Evolutionary conservation across 805 yeast species (phyloP).

Genomic region (Phaffomyces opuntiae): DNA sequence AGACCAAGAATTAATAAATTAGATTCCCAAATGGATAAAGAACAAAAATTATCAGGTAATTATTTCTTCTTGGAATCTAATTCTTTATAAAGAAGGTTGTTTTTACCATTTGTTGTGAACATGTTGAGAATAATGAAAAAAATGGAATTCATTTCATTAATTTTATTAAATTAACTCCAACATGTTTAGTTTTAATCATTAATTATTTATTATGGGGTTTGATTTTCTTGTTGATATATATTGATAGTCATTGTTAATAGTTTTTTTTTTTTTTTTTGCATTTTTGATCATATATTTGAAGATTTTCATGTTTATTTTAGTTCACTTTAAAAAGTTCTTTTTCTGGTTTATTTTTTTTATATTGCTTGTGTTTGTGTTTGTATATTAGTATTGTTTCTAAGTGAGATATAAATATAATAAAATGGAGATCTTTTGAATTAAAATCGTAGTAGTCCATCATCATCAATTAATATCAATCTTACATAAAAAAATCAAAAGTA

Average conservation of each 20-base stretch:
- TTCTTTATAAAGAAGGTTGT: constrained; percentile 30
- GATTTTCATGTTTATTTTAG: no score
- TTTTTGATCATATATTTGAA: no score
- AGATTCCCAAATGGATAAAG: constrained; percentile 98
- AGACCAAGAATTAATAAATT: constrained; percentile 98
- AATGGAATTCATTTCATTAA: not conserved
- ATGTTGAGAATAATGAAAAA: not conserved
- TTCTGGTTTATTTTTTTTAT: no score
- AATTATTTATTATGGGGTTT: constrained; percentile 16
- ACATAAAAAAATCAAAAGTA: no score
- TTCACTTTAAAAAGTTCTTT: no score
- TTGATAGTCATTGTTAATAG: not conserved
- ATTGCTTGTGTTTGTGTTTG: no score
- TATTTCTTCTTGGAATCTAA: constrained; percentile 87
- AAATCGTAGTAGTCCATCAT: no score
- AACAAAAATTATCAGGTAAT: constrained; percentile 88
- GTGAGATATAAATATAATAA: no score
- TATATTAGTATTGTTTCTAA: no score
- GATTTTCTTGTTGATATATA: constrained; percentile 13
- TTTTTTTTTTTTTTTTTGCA: not conserved
- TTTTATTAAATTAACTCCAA: not conserved
- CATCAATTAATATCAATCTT: no score
- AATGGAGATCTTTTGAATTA: no score
- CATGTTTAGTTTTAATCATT: constrained; percentile 10
- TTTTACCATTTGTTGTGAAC: not conserved